These are phyloP conservation scores for Phytophthora lateralis DNA, from an alignment of 352 stramenopile genomes.

Conservation along the genomic window DNA sequence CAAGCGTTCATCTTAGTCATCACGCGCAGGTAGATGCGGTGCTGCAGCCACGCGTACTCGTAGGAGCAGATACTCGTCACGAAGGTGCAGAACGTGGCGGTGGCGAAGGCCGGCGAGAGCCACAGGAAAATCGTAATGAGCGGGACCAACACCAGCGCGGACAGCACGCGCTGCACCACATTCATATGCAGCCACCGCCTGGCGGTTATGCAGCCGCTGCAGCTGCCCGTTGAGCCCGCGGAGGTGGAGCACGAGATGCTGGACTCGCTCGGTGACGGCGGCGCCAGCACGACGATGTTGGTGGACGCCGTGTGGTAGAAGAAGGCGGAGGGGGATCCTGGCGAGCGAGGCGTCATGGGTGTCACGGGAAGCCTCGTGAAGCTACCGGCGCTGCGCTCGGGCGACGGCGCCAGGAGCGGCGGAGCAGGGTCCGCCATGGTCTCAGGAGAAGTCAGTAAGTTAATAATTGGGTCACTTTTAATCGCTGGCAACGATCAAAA, in stretches of 20 bases:
- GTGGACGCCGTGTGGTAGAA: conserved; percentile 35
- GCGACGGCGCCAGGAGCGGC: conserved; percentile 14
- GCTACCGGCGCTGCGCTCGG: conserved; percentile 17
- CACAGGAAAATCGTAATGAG: conserved; percentile 72
- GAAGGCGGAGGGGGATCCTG: conserved; percentile 35
- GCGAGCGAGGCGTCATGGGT: conserved; percentile 31
- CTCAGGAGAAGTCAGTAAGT: conserved; percentile 9
- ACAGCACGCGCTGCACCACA: conserved; percentile 65
- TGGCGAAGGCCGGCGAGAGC: conserved; percentile 66
- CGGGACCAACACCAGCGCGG: conserved; percentile 58
- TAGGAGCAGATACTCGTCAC: conserved; percentile 69
- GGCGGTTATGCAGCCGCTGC: background rate
- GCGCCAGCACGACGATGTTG: conserved; percentile 26
- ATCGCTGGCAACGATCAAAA: background rate
- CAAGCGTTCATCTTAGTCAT: conserved; percentile 38
- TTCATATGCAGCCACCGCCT: conserved; percentile 43
- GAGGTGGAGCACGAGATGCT: conserved; percentile 3
- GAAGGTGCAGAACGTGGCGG: conserved; percentile 69
- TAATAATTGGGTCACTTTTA: background rate
- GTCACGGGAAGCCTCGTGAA: conserved; percentile 11
- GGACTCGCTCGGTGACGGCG: conserved; percentile 23
- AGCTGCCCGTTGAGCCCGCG: background rate
- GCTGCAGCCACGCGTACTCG: conserved; percentile 73
- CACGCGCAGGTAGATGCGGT: conserved; percentile 67
- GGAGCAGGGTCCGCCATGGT: conserved; percentile 9